Evolutionary conservation across 768 basidiomycete genomes (phyloP), one percentile per base, ranked within the genome.

Genomic region (Tulasnella sp.): DNA sequence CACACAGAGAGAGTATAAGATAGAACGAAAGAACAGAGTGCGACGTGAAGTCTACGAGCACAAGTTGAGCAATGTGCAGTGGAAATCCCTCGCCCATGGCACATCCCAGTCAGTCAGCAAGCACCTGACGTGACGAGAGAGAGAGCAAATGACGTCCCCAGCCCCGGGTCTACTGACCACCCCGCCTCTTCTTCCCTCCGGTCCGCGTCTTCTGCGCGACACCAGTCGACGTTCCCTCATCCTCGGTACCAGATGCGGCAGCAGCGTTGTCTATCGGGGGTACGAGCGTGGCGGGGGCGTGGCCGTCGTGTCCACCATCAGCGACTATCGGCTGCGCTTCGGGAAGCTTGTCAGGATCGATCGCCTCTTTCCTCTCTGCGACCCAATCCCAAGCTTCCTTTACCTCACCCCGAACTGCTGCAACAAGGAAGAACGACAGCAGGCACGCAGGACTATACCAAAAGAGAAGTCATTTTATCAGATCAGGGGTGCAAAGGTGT

Each of bases 361-460:
- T 68, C 14, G 62, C 31, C 44, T 74, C 39, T 38, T 74, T 74
- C 73, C 73, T 74, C 44, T 77, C 76, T 36, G 48, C 76, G 27
- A 40, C 88, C 93, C 93, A 96, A 21, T 81, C 84, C 92, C 93
- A 95, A 31, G 91, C 89, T 36, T 90, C 88, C 18, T 81, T 82
- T n/a, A 95, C 81, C 85, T 97, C 96, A 76, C 94, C 93, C 80
- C 90, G 88, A 52, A 87, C 79, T 44, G 87, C 81, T 48, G 90
- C 92, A 71, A 91, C 90, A 16, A 88, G 80, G 19, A 91, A 80
- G 82, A 96, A 92, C 10, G 93, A 90, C 75, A 91, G 80, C 10
- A 96, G 92, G 84, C 94, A 94, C 1, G 91, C 92, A 40, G 94
- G 94, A 38, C 80, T 79, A 72, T 39, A 52, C n/a, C n/a, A 42